phyloP scores from a whole-genome alignment of 495 filamentous ascomycete species.

The Clavariopsis aquatica region DNA sequence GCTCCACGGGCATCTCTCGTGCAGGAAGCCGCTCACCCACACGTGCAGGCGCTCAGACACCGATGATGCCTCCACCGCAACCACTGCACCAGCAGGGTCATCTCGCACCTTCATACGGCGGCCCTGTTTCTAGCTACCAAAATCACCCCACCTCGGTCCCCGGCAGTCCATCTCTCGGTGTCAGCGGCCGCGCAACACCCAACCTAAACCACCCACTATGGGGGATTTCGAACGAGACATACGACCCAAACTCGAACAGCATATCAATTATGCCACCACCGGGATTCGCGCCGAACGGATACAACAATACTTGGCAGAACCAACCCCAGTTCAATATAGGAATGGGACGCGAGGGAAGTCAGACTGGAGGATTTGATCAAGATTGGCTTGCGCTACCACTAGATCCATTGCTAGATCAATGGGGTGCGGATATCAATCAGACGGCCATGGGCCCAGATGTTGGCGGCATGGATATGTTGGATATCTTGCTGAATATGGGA shows the following conservation, averaged over 20 bases:
- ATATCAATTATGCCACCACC: slow-evolving; percentile 54
- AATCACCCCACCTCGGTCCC: slow-evolving; percentile 7
- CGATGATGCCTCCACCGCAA: slow-evolving; percentile 37
- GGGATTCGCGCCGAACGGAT: slow-evolving; percentile 35
- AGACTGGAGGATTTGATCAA: slow-evolving; percentile 24
- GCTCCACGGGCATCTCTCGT: slow-evolving; percentile 31
- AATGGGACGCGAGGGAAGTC: not conserved
- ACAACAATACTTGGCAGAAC: slow-evolving; percentile 14
- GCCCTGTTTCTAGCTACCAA: not conserved
- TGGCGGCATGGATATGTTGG: slow-evolving; percentile 46
- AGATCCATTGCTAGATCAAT: slow-evolving; percentile 47
- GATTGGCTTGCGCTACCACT: slow-evolving; percentile 55
- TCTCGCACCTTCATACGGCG: slow-evolving; percentile 13
- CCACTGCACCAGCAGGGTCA: slow-evolving; percentile 7
- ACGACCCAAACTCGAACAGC: slow-evolving; percentile 46
- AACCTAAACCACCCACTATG: slow-evolving; percentile 42
- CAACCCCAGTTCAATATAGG: slow-evolving; percentile 6
- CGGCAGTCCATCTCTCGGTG: slow-evolving; percentile 20
- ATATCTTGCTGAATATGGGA: slow-evolving; percentile 41
- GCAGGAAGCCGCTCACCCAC: slow-evolving; percentile 27
- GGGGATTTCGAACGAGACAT: slow-evolving; percentile 47
- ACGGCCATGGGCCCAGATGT: slow-evolving; percentile 48
- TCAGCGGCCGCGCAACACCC: slow-evolving; percentile 34
- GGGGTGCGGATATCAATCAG: slow-evolving; percentile 43
- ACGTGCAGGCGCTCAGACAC: slow-evolving; percentile 19